phyloP scores from a whole-genome alignment of 139 green algal genomes.

The Chlamydomonas sp. region DNA sequence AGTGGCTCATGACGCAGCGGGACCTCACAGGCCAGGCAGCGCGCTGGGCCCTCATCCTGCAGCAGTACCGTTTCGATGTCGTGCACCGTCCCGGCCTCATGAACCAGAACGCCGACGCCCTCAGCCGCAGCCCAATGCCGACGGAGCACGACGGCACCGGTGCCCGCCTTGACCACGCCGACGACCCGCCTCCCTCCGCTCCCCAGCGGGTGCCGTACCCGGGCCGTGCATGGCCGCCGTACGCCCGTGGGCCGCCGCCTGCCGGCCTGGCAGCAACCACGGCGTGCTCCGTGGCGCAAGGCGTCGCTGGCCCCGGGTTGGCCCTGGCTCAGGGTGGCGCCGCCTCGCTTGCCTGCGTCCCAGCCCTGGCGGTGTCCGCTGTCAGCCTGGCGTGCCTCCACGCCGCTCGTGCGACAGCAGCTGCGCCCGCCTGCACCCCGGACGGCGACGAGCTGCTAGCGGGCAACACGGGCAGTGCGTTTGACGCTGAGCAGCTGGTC shows the following conservation, averaged over 20 bases:
- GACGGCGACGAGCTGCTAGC: background rate
- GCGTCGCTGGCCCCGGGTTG: background rate
- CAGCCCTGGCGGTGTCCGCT: background rate
- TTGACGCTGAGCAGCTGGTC: background rate
- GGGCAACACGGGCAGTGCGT: background rate
- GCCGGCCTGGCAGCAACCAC: background rate
- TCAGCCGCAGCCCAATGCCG: background rate
- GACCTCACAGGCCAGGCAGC: constrained; percentile 35
- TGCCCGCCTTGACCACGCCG: background rate
- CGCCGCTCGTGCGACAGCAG: background rate
- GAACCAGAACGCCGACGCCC: constrained; percentile 36
- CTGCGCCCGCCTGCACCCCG: background rate
- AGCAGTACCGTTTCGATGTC: constrained; percentile 29
- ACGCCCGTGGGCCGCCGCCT: background rate
- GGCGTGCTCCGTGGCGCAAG: background rate
- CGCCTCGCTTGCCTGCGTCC: background rate
- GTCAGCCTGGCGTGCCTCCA: background rate
- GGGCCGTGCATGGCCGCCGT: background rate
- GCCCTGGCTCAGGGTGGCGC: background rate
- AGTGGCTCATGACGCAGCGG: constrained; percentile 38
- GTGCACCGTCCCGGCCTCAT: constrained; percentile 17
- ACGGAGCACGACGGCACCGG: background rate
- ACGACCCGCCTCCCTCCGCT: background rate
- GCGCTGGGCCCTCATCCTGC: constrained; percentile 45
- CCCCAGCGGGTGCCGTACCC: background rate